Percentiles rank a stretch among this genome's conserved stretches.
phyloP scores from a whole-genome alignment of 2,329 filamentous ascomycete species.

The Ophiobolus disseminans region DNA sequence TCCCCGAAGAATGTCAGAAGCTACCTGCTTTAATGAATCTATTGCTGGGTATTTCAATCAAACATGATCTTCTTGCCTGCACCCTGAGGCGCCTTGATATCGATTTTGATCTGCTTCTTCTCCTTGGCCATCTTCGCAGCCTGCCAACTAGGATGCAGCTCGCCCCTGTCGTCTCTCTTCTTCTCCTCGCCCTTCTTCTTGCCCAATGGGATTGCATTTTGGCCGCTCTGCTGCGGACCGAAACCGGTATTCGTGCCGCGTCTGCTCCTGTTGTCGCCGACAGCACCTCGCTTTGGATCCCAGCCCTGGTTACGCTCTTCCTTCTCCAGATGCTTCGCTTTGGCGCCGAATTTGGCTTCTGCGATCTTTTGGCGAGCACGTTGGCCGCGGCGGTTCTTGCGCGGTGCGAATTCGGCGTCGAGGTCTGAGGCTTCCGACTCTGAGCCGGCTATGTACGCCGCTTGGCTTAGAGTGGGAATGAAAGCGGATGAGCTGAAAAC shows the following conservation, averaged over 20 bases:
- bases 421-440: conserved; percentile 72
- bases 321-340: conserved; percentile 70
- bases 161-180: conserved; percentile 58
- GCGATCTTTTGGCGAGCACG: conserved; percentile 78
- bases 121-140: conserved; percentile 68
- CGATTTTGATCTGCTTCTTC: conserved; percentile 55
- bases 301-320: conserved; percentile 60
- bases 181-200: conserved; percentile 42
- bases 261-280: conserved; percentile 34
- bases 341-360: conserved; percentile 78
- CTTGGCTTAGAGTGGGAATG: conserved; percentile 76
- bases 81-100: conserved; percentile 50
- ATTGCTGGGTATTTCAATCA: conserved; percentile 56
- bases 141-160: conserved; percentile 70
- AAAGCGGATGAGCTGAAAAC: conserved; percentile 63
- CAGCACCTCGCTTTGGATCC: conserved; percentile 66
- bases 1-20: too few relatives aligned
- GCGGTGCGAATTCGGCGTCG: conserved; percentile 58
- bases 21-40: too few relatives aligned
- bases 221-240: conserved; percentile 40
- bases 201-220: conserved; percentile 40
- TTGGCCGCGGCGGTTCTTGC: conserved; percentile 80
- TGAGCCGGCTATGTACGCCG: conserved; percentile 79
- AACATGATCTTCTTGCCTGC: conserved; percentile 69
- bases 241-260: conserved; percentile 28